These are phyloP conservation scores for Colletotrichum agaves DNA, from an alignment of 2,329 filamentous ascomycete genomes.

Conservation along the genomic window DNA sequence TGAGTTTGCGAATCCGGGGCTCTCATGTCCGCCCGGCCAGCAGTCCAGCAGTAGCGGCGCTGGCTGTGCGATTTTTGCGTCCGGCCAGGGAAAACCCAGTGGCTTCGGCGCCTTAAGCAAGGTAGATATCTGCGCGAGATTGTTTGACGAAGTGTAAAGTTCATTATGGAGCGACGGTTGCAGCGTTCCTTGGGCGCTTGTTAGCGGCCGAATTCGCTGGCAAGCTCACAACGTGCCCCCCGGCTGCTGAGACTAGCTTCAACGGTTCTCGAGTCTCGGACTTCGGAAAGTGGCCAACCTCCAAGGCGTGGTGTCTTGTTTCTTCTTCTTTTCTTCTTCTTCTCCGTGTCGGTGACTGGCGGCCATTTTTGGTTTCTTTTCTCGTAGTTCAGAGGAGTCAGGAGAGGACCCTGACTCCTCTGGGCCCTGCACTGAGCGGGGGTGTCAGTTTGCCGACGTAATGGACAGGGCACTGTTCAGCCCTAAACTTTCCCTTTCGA, in stretches of 20 bases:
- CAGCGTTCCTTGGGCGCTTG: neutral
- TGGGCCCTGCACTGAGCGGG: constrained; percentile 5
- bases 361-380: constrained; percentile 10
- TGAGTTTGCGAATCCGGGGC: neutral
- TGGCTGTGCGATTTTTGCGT: neutral
- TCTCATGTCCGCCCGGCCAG: neutral
- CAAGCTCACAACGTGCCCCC: neutral
- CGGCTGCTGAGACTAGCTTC: constrained; percentile 8
- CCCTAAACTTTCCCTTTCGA: constrained; percentile 26
- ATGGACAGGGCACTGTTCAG: constrained; percentile 24
- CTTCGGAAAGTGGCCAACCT: neutral
- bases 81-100: neutral
- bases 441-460: constrained; percentile 20
- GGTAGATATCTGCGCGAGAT: neutral
- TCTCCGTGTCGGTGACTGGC: neutral
- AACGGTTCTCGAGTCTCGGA: neutral
- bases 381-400: neutral
- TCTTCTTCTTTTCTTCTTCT: neutral
- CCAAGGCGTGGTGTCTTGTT: neutral
- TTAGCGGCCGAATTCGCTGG: neutral
- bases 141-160: neutral
- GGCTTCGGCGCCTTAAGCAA: neutral
- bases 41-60: neutral
- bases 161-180: neutral
- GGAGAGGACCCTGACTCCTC: neutral